Evolutionary conservation across 768 basidiomycete genomes (phyloP).

Genomic region (Boletus vinaceobasis): DNA sequence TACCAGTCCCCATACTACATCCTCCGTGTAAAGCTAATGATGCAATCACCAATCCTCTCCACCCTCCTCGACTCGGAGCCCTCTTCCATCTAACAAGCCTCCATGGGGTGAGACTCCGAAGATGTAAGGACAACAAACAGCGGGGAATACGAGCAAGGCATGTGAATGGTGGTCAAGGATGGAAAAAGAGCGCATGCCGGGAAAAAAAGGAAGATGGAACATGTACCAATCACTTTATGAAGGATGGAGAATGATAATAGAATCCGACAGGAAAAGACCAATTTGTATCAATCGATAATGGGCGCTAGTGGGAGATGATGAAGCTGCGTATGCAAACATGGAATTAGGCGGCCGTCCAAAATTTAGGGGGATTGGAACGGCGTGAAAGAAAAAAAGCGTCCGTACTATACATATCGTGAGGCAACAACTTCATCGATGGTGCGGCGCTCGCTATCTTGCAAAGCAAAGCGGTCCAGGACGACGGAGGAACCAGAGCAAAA

Average conservation of each 20-base stretch:
- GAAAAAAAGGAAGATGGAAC: constrained; percentile 23
- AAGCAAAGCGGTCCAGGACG: constrained; percentile 18
- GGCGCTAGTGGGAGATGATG: constrained; percentile 33
- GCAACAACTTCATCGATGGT: constrained; percentile 35
- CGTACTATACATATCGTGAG: constrained; percentile 52
- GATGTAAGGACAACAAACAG: constrained; percentile 65
- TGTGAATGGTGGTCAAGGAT: constrained; percentile 19
- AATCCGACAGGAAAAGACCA: constrained; percentile 24
- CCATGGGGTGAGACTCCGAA: constrained; percentile 37
- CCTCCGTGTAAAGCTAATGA: background rate
- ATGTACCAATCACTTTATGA: constrained; percentile 22
- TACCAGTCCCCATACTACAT: background rate
- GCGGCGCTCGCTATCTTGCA: constrained; percentile 19
- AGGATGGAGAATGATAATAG: constrained; percentile 22
- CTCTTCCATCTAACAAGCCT: constrained; percentile 70
- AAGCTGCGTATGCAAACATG: constrained; percentile 23
- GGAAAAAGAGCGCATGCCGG: constrained; percentile 18
- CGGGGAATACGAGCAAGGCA: constrained; percentile 25
- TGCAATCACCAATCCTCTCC: constrained; percentile 8
- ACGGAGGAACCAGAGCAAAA: constrained; percentile 12
- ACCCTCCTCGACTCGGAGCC: constrained; percentile 44
- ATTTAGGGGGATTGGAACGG: constrained; percentile 13
- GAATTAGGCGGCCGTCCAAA: constrained; percentile 32
- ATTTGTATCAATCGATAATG: constrained; percentile 27
- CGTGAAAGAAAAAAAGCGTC: constrained; percentile 76